A percentile compares a stretch with the other conserved stretches of the same genome.
phyloP scores from a whole-genome alignment of 139 green algal species.

The Monoraphidium neglectum region DNA sequence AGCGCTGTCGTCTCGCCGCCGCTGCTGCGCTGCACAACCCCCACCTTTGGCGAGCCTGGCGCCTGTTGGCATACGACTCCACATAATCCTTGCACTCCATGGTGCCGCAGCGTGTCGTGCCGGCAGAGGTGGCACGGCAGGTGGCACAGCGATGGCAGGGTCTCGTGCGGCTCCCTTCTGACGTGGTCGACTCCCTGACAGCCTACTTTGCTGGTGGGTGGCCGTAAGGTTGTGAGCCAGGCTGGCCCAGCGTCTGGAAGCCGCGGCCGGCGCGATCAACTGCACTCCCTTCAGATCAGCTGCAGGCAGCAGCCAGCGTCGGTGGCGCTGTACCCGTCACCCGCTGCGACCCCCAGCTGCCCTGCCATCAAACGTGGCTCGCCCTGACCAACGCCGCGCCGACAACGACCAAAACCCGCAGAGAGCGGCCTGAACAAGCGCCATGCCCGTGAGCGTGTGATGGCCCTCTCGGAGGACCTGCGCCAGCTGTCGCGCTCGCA shows the following conservation, averaged over 20 bases:
- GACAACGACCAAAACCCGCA: background rate
- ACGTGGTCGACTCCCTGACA: constrained; percentile 14
- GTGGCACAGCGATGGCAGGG: constrained; percentile 14
- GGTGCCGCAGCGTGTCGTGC: constrained; percentile 19
- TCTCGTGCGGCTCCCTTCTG: constrained; percentile 10
- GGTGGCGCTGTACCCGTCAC: background rate
- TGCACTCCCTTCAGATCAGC: background rate
- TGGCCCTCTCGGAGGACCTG: constrained; percentile 19
- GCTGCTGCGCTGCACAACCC: no score
- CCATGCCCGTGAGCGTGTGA: constrained; percentile 5
- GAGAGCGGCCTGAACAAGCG: constrained; percentile 15
- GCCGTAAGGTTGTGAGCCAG: background rate
- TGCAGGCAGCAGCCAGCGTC: background rate
- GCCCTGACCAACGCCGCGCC: background rate
- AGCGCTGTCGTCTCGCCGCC: no score
- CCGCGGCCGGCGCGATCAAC: background rate
- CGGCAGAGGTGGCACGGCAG: constrained; percentile 19
- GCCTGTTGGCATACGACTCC: no score
- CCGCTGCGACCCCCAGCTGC: background rate
- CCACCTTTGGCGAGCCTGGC: no score
- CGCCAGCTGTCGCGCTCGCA: constrained; percentile 14
- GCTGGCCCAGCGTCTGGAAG: background rate
- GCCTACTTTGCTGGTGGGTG: constrained; percentile 22
- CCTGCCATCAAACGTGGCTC: background rate
- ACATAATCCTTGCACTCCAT: no score